Evolutionary conservation across 2,329 filamentous ascomycete genomes (phyloP), one percentile per base, ranked within the genome.

Genomic region (Parascedosporium putredinis): DNA sequence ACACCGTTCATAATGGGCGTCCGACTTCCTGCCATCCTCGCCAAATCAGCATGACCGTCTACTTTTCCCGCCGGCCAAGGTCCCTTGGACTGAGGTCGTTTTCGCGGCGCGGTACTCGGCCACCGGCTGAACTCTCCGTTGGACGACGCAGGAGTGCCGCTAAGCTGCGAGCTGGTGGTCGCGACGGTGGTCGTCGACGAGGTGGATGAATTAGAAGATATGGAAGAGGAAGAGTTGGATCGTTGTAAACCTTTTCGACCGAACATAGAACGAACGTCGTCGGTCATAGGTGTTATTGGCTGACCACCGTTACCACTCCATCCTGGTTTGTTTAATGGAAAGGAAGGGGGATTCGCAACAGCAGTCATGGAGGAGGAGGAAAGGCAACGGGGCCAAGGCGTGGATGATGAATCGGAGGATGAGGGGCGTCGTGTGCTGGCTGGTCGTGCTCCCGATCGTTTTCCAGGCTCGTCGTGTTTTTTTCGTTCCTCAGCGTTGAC

Each of bases 211-310:
- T 72, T 78, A 46, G 81, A 80, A 12, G 87, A 86, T 55, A 94
- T 75, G 43, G 90, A 95, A 3, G 89, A 95, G 52, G 88, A 93
- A 31, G 91, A 97, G 73, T 88, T 95, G 61, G 84, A 84, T 64
- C 91, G 83, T 65, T 91, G 87, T 54, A 88, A 76, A 62, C 78
- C 83, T 71, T 95, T 96, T 59, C 89, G 87, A 62, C 88, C 86
- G 66, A 94, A 88, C 79, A 95, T 90, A 66, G 85, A 84, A 70
- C 85, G 81, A 57, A 84, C 81, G 68, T 95, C 88, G 71, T 95
- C 88, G 69, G 85, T 87, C 81, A 88, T 86, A 62, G 84, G 76
- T 71, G 78, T 72, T 59, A 70, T 67, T 51, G 66, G 59, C 60
- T 72, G 70, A 53, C 65, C 64, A 58, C 73, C 72, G 68, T 74